Percentiles rank a stretch among this genome's conserved stretches.
phyloP scores from a whole-genome alignment of 1,284 basidiomycete genomes.

The Malassezia yamatoensis region DNA sequence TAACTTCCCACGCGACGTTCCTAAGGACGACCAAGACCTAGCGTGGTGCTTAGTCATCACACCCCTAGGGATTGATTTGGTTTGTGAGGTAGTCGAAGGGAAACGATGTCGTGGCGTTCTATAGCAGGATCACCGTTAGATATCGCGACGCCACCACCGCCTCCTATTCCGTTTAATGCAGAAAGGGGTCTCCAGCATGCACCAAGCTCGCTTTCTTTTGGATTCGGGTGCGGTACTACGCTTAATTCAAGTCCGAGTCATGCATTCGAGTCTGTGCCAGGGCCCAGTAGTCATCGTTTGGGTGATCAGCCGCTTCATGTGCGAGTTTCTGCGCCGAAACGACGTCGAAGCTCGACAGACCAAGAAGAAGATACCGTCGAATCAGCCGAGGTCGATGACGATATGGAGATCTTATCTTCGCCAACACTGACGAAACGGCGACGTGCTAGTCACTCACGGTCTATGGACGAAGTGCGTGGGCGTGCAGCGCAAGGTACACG shows the following conservation, averaged over 20 bases:
- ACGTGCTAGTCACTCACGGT: neutral
- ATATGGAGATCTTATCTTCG: neutral
- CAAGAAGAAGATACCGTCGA: neutral
- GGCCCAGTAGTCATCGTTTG: neutral
- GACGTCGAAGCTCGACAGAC: slow-evolving; percentile 8
- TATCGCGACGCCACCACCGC: slow-evolving; percentile 8
- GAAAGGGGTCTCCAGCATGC: neutral
- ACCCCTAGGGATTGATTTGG: neutral
- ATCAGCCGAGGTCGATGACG: neutral
- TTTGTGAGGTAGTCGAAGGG: too few species aligned
- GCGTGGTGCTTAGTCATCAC: slow-evolving; percentile 1
- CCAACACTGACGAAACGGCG: slow-evolving; percentile 7
- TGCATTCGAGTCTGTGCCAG: neutral
- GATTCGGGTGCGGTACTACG: slow-evolving; percentile 12
- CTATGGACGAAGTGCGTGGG: neutral
- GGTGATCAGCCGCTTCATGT: neutral
- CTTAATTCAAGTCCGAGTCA: neutral
- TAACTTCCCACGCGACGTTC: too few species aligned
- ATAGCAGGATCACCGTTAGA: neutral
- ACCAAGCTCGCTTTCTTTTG: slow-evolving; percentile 9
- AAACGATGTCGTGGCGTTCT: slow-evolving; percentile 1
- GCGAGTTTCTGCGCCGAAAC: neutral
- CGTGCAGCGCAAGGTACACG: slow-evolving; percentile 2
- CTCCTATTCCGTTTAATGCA: slow-evolving; percentile 15
- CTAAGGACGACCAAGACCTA: too few species aligned